Conservation (phyloP, 1,139 yeast species). For the Arxiozyma slooffiae region DNA sequence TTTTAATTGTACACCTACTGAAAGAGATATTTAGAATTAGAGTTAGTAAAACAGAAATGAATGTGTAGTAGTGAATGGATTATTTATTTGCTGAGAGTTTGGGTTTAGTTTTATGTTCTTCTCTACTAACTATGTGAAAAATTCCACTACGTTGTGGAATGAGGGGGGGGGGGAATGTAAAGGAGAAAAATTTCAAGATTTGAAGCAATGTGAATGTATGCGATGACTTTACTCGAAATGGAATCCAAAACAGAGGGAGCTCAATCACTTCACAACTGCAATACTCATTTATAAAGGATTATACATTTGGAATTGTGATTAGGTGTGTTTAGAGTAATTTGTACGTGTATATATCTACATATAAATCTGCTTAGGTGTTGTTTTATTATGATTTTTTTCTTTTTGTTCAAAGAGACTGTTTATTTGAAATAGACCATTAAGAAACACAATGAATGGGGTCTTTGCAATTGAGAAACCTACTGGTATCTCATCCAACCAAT, state of each 20-base stretch:
- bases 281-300: too few relatives aligned
- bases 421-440: too few relatives aligned
- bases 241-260: not conserved
- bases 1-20: too few relatives aligned
- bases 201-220: not conserved
- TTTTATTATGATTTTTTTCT: not conserved
- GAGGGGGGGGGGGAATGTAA: not conserved
- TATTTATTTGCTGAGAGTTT: not conserved
- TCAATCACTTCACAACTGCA: not conserved
- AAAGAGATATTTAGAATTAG: not conserved
- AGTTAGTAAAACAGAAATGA: not conserved
- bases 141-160: not conserved
- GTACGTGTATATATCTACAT: not conserved
- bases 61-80: not conserved
- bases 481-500: slow-evolving; percentile 72
- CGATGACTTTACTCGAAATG: not conserved
- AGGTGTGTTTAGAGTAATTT: too few relatives aligned
- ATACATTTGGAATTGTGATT: too few relatives aligned
- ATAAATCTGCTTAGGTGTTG: not conserved
- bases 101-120: not conserved
- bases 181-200: not conserved
- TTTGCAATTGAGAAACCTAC: slow-evolving; percentile 90
- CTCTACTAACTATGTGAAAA: not conserved
- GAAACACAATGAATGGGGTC: slow-evolving; percentile 59
- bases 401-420: too few relatives aligned